A percentile compares a stretch with the other conserved stretches of the same genome.
These are phyloP conservation scores for Acer yangbiense DNA, from an alignment of 345 rosid genomes.

Conservation along the genomic window DNA sequence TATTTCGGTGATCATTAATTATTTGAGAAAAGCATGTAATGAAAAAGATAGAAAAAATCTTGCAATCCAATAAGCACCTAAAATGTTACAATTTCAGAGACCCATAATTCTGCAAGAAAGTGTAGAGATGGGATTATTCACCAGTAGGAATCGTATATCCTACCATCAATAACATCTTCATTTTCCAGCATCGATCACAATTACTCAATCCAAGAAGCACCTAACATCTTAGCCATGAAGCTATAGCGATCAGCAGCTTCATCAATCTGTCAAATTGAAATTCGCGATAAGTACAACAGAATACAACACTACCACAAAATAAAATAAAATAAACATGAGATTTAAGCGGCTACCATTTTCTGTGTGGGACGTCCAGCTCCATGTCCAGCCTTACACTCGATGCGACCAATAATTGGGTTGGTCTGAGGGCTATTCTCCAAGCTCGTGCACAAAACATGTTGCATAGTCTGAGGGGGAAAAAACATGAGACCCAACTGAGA, in stretches of 20 bases:
- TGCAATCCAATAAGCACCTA: background rate
- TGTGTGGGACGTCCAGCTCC: slow-evolving; percentile 92
- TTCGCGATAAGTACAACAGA: background rate
- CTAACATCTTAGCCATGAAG: slow-evolving; percentile 84
- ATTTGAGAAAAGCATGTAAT: too few species aligned
- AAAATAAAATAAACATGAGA: background rate
- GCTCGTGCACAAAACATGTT: slow-evolving; percentile 66
- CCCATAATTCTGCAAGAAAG: too few species aligned
- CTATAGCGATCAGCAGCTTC: slow-evolving; percentile 81
- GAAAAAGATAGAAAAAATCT: background rate
- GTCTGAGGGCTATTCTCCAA: slow-evolving; percentile 80
- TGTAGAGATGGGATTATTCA: background rate
- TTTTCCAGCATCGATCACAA: background rate
- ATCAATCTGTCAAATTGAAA: slow-evolving; percentile 59
- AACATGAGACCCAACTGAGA: background rate
- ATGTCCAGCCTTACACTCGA: slow-evolving; percentile 92
- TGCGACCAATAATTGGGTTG: slow-evolving; percentile 81
- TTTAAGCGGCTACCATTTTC: slow-evolving; percentile 51
- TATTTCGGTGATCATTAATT: background rate
- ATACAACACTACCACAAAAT: background rate
- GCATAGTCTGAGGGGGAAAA: slow-evolving; percentile 67
- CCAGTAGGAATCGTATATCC: background rate
- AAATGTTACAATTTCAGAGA: too few species aligned
- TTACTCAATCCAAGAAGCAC: slow-evolving; percentile 70
- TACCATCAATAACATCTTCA: background rate